Evolutionary conservation across 495 filamentous ascomycete genomes (phyloP).

Genomic region (Talaromyces adpressus): DNA sequence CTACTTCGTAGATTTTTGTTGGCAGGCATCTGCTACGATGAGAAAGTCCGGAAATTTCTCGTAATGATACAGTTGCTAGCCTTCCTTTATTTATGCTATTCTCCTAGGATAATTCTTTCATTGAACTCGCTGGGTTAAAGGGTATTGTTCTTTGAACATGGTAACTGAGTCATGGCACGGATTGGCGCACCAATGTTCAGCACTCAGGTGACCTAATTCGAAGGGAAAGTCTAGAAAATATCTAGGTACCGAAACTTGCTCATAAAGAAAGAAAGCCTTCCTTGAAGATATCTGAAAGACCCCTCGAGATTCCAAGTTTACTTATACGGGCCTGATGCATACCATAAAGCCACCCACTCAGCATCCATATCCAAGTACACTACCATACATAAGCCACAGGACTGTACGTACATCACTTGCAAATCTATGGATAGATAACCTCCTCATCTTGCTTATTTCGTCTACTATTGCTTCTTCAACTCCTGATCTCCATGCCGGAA

Average conservation of each 20-base stretch:
- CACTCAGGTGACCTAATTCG: neutral
- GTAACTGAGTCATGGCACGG: neutral
- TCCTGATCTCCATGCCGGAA: neutral
- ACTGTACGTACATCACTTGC: neutral
- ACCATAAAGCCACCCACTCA: neutral
- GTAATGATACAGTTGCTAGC: neutral
- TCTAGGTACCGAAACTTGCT: neutral
- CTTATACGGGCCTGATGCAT: neutral
- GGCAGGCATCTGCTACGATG: neutral
- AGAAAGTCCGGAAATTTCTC: neutral
- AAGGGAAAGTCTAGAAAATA: neutral
- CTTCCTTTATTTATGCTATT: neutral
- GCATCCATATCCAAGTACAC: neutral
- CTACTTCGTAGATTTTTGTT: neutral
- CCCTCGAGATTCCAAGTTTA: neutral
- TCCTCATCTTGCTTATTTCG: neutral
- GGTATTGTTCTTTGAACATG: neutral
- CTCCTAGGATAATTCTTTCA: neutral
- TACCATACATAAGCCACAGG: neutral
- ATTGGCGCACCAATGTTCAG: neutral
- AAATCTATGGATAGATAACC: neutral
- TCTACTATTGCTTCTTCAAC: neutral
- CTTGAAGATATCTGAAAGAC: neutral
- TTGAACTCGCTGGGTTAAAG: neutral
- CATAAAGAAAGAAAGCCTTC: neutral